Base-by-base conservation (phyloP, 495 filamentous ascomycete genomes). In the Podospora appendiculata region DNA sequence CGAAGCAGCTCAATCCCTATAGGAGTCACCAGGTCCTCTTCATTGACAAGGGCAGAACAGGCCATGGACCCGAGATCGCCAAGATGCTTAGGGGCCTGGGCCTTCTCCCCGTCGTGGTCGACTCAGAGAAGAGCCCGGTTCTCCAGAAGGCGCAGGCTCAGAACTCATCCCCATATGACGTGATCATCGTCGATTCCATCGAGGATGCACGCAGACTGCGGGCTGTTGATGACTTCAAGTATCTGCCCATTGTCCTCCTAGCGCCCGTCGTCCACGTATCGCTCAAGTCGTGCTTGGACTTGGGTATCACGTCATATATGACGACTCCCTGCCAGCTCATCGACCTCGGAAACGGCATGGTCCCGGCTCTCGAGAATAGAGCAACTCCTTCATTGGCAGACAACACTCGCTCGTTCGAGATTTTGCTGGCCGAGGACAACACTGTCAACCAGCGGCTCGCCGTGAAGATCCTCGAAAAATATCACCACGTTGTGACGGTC, bases 231-330 rank as follows among this genome's bases (percentile, higher is more conserved):
- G 89, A 92, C 62, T 94, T 97, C 76, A 96, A 95, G 71, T 97
- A 95, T 61, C 93, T 97, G 47, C 93, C 93, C 0, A 90, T 99
- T 49, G 91, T 99, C 41, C 78, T 99, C 40, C 72, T 99, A 36
- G 92, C 90, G 47, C 94, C 94, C 9, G 75, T 89, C 43, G 90
- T 99, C 13, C 87, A 89, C 53, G 88, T 99, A 46, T 94, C 85
- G 65, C 76, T 99, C 61, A 96, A 96, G 72, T 90, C 90, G 16
- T 92, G 93, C 41, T 76, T 99, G 45, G 94, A 99, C 68, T 80
- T 96, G 41, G 93, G 93, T 55, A 96, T 99, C 59, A 93, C 90
- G 18, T 95, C 89, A 43, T 96, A 97, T 68, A 97, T 99, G 93
- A 99, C 93, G 12, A 96, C 90, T 12, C 93, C 93, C 35, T 99